phyloP scores from a whole-genome alignment of 108 stramenopile genomes.

The Cylindrotheca closterium region DNA sequence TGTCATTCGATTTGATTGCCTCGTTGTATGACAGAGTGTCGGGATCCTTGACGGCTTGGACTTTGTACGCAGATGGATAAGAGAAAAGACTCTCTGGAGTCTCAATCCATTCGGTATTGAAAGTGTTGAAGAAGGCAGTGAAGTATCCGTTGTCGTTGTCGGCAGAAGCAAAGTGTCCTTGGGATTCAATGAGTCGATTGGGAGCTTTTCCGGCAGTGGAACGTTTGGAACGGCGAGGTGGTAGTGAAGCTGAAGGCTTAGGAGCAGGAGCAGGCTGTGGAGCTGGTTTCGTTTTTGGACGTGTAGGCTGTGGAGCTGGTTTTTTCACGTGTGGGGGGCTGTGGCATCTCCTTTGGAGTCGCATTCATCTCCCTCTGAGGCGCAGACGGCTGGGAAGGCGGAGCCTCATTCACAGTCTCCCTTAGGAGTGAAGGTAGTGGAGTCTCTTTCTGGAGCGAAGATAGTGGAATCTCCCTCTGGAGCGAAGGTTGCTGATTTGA shows the following conservation, averaged over 20 bases:
- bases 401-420: background rate
- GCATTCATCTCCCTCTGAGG: conserved; percentile 7
- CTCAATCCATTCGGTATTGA: no score
- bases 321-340: background rate
- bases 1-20: conserved; percentile 15
- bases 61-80: background rate
- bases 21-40: conserved; percentile 22
- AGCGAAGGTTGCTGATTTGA: no score
- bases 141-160: background rate
- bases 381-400: background rate
- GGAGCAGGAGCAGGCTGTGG: background rate
- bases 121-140: background rate
- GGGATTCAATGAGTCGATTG: conserved; percentile 6
- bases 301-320: background rate
- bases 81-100: background rate
- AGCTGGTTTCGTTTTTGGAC: background rate
- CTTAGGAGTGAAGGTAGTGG: background rate
- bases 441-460: no score
- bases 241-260: no score
- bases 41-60: conserved; percentile 12
- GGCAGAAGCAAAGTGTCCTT: background rate
- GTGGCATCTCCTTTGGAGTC: background rate
- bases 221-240: conserved; percentile 12
- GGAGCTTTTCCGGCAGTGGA: background rate
- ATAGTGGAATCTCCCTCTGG: background rate